Percentiles rank a stretch among this genome's conserved stretches.
These are phyloP conservation scores for Fomitopsis pulvina DNA, from an alignment of 768 basidiomycete genomes.

Conservation along the genomic window DNA sequence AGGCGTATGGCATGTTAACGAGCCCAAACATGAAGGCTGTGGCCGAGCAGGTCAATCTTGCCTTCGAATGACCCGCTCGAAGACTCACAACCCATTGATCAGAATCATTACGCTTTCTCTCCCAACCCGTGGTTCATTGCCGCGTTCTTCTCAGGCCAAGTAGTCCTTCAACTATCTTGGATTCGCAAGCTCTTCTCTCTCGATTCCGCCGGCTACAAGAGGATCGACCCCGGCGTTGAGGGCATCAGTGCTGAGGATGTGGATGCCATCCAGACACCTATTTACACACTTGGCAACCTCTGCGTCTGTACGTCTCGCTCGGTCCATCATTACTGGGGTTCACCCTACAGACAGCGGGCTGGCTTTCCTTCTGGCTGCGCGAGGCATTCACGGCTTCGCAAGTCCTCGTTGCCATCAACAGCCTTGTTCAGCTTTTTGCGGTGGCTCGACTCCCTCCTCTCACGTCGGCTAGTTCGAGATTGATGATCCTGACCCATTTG, in stretches of 20 bases:
- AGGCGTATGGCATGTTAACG: constrained; percentile 23
- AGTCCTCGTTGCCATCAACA: constrained; percentile 26
- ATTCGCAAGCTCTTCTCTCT: constrained; percentile 22
- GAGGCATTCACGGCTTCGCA: constrained; percentile 23
- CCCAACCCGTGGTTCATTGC: constrained; percentile 27
- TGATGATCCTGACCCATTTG: constrained; percentile 30
- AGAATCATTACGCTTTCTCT: constrained; percentile 30
- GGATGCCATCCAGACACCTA: constrained; percentile 11
- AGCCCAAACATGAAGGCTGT: constrained; percentile 28
- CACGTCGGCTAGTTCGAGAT: constrained; percentile 19
- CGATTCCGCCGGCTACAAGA: constrained; percentile 8
- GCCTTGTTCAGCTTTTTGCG: constrained; percentile 29
- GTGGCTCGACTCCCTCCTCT: constrained; percentile 28
- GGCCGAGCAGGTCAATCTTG: constrained; percentile 21
- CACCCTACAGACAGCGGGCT: constrained; percentile 18
- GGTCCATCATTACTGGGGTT: not conserved
- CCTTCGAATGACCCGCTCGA: not conserved
- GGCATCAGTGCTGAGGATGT: constrained; percentile 3
- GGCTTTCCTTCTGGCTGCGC: constrained; percentile 26
- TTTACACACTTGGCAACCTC: constrained; percentile 27
- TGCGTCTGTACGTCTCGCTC: constrained; percentile 23
- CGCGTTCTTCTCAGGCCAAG: constrained; percentile 25
- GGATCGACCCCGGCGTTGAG: not conserved
- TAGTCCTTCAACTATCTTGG: constrained; percentile 22
- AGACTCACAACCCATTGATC: constrained; percentile 2